A percentile compares a stretch with the other conserved stretches of the same genome.
phyloP scores from a whole-genome alignment of 768 basidiomycete species.

The Lactarius akahatsu region DNA sequence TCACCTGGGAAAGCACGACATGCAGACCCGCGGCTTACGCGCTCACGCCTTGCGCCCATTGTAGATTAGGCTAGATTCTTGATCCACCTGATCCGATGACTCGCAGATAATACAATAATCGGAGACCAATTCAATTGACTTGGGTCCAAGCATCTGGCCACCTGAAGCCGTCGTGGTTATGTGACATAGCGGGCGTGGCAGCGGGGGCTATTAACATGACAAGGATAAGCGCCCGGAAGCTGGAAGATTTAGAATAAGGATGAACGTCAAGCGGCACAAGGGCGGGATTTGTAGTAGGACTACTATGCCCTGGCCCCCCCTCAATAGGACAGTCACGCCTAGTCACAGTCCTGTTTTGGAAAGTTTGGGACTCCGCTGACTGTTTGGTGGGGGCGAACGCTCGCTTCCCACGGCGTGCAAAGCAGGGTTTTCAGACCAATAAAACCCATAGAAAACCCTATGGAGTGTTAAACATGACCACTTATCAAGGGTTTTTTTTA shows the following conservation, averaged over 20 bases:
- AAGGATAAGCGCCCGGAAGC: neutral
- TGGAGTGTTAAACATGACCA: no score
- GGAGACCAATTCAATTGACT: neutral
- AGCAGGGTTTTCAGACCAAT: no score
- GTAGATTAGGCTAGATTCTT: neutral
- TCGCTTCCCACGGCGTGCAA: no score
- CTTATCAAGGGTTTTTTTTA: no score
- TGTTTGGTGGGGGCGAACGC: no score
- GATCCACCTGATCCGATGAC: neutral
- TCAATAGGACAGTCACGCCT: no score
- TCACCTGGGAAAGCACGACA: neutral
- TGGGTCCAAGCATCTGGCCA: neutral
- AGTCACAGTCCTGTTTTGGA: no score
- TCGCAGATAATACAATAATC: neutral
- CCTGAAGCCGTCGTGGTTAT: neutral
- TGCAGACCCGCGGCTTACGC: neutral
- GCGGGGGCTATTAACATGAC: neutral
- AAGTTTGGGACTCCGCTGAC: no score
- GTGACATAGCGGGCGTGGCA: neutral
- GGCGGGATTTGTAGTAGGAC: neutral
- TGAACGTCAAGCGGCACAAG: neutral
- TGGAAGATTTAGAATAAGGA: neutral
- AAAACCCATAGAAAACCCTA: no score
- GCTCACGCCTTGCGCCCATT: neutral
- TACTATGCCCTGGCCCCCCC: no score